Base-by-base conservation (phyloP, 805 yeast genomes). In the Suhomyces kilbournensis region DNA sequence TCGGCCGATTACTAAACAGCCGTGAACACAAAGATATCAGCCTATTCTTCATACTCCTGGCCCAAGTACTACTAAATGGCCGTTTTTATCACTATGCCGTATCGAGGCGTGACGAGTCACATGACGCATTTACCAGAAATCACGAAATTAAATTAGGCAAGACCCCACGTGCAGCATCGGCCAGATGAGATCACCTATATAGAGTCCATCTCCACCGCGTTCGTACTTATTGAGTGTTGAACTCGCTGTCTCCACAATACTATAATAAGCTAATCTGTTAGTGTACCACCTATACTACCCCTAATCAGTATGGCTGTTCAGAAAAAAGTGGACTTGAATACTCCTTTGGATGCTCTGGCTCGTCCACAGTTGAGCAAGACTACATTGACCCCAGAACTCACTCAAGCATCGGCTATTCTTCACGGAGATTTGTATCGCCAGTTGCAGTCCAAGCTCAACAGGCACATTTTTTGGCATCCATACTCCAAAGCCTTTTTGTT, bases 381-480 rank as follows among this genome's bases (percentile, higher is more conserved):
- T 0, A 65, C 68, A 2, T 71, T 88, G 48, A 72, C 71, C 6
- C 92, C 92, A 1, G 81, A 79, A 28, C 73, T 76, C 40, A 74
- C 86, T 1, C 79, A 81, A 44, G 88, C 88, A 9, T 81, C 85
- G 1, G 62, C 85, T 50, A 83, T 81, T 52, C 67, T 87, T 53
- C 82, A 85, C 28, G 82, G 88, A 52, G 94, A 88, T 64, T 82
- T 76, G 57, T 70, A 81, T 51, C 63, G 78, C 22, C 75, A 71
- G 56, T 63, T 72, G 39, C 85, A 81, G 61, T 68, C 83, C 1
- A 54, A 66, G 23, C 72, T 82, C 49, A 81, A 79, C 62, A 75
- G 63, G 53, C 60, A 61, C 45, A 60, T 82, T 39, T 74, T 82
- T 46, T 76, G 76, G 72, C 78, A 78, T 62, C 81, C 79, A 3